Evolutionary conservation across 129 eudicot genomes (phyloP).

Genomic region (Arctium lappa): DNA sequence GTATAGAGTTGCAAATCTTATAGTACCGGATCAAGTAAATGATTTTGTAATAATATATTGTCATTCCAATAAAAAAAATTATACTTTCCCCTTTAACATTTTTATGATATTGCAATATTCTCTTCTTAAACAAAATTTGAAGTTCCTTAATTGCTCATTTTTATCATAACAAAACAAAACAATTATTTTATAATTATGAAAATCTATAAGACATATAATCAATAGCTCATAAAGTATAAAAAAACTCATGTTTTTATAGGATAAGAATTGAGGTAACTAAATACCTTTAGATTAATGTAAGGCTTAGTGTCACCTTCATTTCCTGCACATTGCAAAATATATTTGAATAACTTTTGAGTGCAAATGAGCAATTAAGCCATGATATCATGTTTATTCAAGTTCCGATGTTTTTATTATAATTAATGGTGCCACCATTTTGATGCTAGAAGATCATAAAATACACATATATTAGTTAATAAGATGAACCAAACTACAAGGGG

Average conservation of each 20-base stretch:
- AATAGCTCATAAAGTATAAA: not conserved
- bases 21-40: too few species aligned
- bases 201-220: not conserved
- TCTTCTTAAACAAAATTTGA: not conserved
- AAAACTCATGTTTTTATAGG: not conserved
- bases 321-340: constrained; percentile 25
- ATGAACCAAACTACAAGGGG: not conserved
- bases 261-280: not conserved
- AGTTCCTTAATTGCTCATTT: not conserved
- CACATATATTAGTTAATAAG: not conserved
- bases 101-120: not conserved
- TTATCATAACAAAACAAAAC: not conserved
- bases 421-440: not conserved
- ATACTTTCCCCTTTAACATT: too few species aligned
- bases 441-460: not conserved
- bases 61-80: too few species aligned
- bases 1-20: too few species aligned
- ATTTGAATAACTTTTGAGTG: not conserved
- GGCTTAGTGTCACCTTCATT: constrained; percentile 29
- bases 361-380: not conserved
- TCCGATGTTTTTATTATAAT: not conserved
- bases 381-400: not conserved
- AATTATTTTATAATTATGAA: not conserved
- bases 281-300: constrained; percentile 38
- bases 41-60: too few species aligned